Base-by-base conservation (phyloP, 495 filamentous ascomycete genomes). In the Paragyromitra xinjiangensis region DNA sequence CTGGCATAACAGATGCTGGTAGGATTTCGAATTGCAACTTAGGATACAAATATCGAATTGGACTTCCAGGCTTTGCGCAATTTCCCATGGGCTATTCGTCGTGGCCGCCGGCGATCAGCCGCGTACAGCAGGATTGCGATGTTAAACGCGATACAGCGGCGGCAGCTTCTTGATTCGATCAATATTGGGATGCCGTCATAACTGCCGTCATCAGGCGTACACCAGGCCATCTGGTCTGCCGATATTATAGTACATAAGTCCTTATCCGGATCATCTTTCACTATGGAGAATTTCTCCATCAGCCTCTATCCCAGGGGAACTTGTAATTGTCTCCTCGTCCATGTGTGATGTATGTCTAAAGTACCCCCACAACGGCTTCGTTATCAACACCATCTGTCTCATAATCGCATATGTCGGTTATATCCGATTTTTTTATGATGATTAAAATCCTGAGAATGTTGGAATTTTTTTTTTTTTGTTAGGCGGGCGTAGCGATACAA, bases 211-310 rank as follows among this genome's bases (percentile, higher is more conserved):
- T 70, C 65, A 75, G 48, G 45, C 65, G 45, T 70, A 34, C 14
- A 61, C 63, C 24, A 40, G 50, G 50, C 68, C 68, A 73, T 77
- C 74, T 77, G 16, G 74, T 7, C 74, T 48, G 39, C 67, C 59
- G 67, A 55, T 75, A 75, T 48, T 53, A 64, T 55, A 19, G 74
- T 50, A 59, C 42, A 77, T 50, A 72, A 48, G 37, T 66, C 51
- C 74, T 77, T 77, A 77, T 77, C 73, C 69, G 74, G 74, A 65
- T 58, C 39, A 48, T 19, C 42, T 64, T 26, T 29, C 29, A n/a
- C 62, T 76, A 76, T 76, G 50, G 67, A 64, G 73, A 65, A 71
- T 64, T 71, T 77, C 69, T 66, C 74, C 74, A 77, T 72, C 73
- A 56, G 40, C 19, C 68, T 66, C 50, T 24, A 9, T 34, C 50